Conservation (phyloP, 2,329 filamentous ascomycete species). For the Paracorniculantispora psalliotae region DNA sequence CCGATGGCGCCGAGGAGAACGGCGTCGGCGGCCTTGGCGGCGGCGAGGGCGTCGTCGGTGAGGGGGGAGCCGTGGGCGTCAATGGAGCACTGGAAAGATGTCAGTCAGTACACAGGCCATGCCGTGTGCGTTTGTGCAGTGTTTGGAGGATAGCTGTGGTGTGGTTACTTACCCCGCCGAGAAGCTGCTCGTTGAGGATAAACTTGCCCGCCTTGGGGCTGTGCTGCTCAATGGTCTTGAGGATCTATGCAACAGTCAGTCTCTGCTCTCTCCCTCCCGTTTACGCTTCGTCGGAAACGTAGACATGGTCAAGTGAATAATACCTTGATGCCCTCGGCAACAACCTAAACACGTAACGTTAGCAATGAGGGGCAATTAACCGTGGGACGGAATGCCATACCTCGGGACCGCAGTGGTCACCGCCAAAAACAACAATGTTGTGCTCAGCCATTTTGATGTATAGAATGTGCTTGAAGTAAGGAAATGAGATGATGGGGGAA, state of each 20-base stretch:
- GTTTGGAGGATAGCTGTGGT: conserved; percentile 1
- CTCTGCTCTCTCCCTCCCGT: neutral
- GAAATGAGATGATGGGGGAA: neutral
- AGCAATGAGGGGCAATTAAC: neutral
- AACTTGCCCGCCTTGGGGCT: conserved; percentile 69
- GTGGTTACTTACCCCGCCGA: conserved; percentile 75
- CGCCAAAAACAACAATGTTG: conserved; percentile 76
- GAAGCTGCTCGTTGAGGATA: conserved; percentile 82
- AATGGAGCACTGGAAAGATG: conserved; percentile 68
- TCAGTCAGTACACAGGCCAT: neutral
- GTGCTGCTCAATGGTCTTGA: conserved; percentile 71
- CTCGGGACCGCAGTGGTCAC: conserved; percentile 84
- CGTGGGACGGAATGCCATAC: conserved; percentile 39
- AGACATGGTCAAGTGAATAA: neutral
- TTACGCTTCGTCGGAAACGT: neutral
- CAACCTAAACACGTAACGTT: conserved; percentile 47
- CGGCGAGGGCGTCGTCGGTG: conserved; percentile 75
- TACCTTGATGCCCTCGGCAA: conserved; percentile 82
- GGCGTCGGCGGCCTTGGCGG: conserved; percentile 80
- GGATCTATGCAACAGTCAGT: conserved; percentile 48
- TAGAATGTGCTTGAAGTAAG: neutral
- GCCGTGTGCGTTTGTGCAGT: neutral
- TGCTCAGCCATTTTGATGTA: conserved; percentile 54
- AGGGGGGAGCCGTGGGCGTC: conserved; percentile 73
- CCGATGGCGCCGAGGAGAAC: conserved; percentile 91